Percentiles rank a stretch among this genome's conserved stretches.
These are phyloP conservation scores for Talaromyces adpressus DNA, from an alignment of 495 filamentous ascomycete genomes.

Conservation along the genomic window DNA sequence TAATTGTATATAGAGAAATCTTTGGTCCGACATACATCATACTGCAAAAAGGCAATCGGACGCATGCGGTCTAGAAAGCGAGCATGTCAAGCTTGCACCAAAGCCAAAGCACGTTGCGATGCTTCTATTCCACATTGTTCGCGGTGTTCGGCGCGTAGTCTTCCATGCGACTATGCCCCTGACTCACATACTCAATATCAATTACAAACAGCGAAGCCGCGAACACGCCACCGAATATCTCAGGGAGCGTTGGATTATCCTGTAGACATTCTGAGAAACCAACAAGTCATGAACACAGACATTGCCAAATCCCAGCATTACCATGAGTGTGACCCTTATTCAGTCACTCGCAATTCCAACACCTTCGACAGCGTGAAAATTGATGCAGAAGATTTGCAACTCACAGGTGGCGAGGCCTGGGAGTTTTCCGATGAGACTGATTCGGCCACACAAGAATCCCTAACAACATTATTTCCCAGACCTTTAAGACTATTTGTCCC, in stretches of 20 bases:
- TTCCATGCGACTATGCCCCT: background rate
- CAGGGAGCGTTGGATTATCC: background rate
- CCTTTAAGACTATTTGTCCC: background rate
- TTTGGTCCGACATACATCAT: background rate
- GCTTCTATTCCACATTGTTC: background rate
- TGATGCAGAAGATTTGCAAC: background rate
- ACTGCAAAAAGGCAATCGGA: constrained; percentile 1
- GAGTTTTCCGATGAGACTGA: background rate
- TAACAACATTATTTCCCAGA: background rate
- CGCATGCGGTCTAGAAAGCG: background rate
- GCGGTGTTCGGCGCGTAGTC: background rate
- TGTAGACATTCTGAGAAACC: background rate
- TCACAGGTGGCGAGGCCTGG: background rate
- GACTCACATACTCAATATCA: background rate
- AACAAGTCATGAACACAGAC: background rate
- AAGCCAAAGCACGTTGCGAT: constrained; percentile 7
- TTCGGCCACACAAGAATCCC: background rate
- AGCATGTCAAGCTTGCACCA: constrained; percentile 4
- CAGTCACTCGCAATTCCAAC: background rate
- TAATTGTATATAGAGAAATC: background rate
- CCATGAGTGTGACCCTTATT: background rate
- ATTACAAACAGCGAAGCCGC: background rate
- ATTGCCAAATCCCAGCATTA: background rate
- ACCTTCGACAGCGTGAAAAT: background rate
- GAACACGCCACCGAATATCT: background rate